These are phyloP conservation scores for Mucor circinelloides DNA, from an alignment of 371 early-diverging fungal genomes.

Conservation along the genomic window DNA sequence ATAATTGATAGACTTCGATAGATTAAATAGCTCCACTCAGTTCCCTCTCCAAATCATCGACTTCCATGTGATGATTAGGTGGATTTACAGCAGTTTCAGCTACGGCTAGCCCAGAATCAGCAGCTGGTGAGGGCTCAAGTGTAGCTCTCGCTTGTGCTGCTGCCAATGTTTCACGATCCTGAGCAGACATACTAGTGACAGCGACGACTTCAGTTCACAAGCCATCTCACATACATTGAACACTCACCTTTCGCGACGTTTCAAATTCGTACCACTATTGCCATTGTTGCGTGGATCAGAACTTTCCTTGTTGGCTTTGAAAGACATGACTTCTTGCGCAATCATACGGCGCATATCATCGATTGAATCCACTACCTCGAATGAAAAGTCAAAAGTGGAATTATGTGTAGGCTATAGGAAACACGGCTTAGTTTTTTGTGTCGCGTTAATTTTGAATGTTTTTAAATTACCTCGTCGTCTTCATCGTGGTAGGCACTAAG, in stretches of 20 bases:
- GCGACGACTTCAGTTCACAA: too few relatives aligned
- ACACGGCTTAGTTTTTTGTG: not conserved
- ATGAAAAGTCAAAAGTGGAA: slow-evolving; percentile 87
- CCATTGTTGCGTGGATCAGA: slow-evolving; percentile 22
- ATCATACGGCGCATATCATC: slow-evolving; percentile 93
- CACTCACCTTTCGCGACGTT: slow-evolving; percentile 47
- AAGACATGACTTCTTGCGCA: slow-evolving; percentile 83
- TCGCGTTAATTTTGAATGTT: not conserved
- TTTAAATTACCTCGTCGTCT: slow-evolving; percentile 65
- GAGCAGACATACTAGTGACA: slow-evolving; percentile 54
- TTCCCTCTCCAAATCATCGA: slow-evolving; percentile 63
- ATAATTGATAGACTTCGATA: not conserved
- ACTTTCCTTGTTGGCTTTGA: slow-evolving; percentile 47
- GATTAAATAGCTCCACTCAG: slow-evolving; percentile 45
- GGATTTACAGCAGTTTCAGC: slow-evolving; percentile 30
- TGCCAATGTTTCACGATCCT: slow-evolving; percentile 52
- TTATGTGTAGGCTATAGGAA: slow-evolving; percentile 59
- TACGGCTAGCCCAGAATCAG: slow-evolving; percentile 11
- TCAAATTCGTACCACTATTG: slow-evolving; percentile 37
- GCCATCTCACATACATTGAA: too few relatives aligned
- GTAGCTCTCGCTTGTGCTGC: slow-evolving; percentile 38
- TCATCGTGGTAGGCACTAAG: slow-evolving; percentile 77
- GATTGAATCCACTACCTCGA: slow-evolving; percentile 84
- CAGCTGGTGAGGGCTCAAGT: slow-evolving; percentile 14
- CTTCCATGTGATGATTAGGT: slow-evolving; percentile 51